phyloP scores from a whole-genome alignment of 2,329 filamentous ascomycete species.

The Nigrospora oryzae region DNA sequence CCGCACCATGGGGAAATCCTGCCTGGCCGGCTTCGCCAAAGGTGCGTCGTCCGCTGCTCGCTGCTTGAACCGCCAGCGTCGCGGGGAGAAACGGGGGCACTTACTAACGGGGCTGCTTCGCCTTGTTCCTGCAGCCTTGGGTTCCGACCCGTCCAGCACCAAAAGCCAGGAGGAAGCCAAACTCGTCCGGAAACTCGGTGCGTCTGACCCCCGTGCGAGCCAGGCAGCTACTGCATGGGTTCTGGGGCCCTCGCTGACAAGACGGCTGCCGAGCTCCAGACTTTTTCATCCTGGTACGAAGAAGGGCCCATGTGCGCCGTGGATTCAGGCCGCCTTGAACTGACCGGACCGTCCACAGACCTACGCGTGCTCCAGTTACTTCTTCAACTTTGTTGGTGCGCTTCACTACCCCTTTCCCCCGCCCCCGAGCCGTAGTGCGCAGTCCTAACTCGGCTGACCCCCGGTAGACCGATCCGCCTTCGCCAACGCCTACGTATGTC shows the following conservation, averaged over 20 bases:
- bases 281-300: conserved; percentile 19
- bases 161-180: conserved; percentile 12
- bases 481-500: conserved; percentile 29
- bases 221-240: no score
- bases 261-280: conserved; percentile 7
- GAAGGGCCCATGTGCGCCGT: not conserved
- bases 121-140: not conserved
- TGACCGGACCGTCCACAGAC: conserved; percentile 6
- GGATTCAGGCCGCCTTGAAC: not conserved
- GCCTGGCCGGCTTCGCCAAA: not conserved
- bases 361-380: conserved; percentile 24
- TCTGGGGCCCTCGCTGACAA: not conserved
- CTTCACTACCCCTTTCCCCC: not conserved
- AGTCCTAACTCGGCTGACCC: no score
- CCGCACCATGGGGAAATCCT: no score
- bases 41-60: not conserved
- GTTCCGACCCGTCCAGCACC: not conserved
- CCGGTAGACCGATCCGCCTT: conserved; percentile 28
- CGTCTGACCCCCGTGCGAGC: not conserved
- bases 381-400: conserved; percentile 25
- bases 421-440: no score
- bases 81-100: not conserved
- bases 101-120: not conserved
- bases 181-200: conserved; percentile 21
- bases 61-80: no score